Percentiles rank a stretch among this genome's conserved stretches.
Evolutionary conservation across 768 basidiomycete species (phyloP).

Genomic region (Tephrocybe sp.): DNA sequence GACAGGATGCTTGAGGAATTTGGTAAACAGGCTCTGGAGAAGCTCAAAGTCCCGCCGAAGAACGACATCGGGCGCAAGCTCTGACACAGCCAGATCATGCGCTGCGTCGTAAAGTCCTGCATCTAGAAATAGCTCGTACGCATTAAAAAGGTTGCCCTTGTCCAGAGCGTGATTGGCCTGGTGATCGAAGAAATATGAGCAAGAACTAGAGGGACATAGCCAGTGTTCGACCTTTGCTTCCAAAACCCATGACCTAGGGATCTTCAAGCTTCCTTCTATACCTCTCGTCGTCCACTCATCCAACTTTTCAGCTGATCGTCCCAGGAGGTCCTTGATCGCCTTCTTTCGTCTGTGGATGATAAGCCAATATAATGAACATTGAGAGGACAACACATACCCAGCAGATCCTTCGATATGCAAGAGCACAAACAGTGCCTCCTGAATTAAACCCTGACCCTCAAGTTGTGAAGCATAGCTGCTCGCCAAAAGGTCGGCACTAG

Average conservation of each 20-base stretch:
- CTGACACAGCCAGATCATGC: conserved; percentile 81
- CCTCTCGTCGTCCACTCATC: conserved; percentile 77
- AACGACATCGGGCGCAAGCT: conserved; percentile 87
- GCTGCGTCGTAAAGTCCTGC: conserved; percentile 74
- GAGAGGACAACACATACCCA: conserved; percentile 57
- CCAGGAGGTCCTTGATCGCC: conserved; percentile 79
- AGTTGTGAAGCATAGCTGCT: conserved; percentile 86
- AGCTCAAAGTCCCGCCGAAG: conserved; percentile 66
- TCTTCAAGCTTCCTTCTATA: conserved; percentile 70
- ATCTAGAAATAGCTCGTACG: conserved; percentile 74
- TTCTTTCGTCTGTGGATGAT: conserved; percentile 63
- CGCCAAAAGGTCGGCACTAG: conserved; percentile 80
- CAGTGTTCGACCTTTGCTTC: conserved; percentile 71
- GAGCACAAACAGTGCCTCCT: conserved; percentile 87
- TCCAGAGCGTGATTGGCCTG: conserved; percentile 71
- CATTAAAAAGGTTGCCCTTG: conserved; percentile 62
- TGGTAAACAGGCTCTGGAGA: conserved; percentile 65
- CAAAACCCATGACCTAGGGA: conserved; percentile 87
- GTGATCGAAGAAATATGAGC: background rate
- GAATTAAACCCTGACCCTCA: conserved; percentile 77
- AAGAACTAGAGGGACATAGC: background rate
- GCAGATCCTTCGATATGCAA: conserved; percentile 81
- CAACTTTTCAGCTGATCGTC: conserved; percentile 62
- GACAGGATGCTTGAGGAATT: conserved; percentile 58
- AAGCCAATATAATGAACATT: conserved; percentile 5